Evolutionary conservation across 106 monocot genomes (phyloP).

Genomic region (Dactylorhiza incarnata): DNA sequence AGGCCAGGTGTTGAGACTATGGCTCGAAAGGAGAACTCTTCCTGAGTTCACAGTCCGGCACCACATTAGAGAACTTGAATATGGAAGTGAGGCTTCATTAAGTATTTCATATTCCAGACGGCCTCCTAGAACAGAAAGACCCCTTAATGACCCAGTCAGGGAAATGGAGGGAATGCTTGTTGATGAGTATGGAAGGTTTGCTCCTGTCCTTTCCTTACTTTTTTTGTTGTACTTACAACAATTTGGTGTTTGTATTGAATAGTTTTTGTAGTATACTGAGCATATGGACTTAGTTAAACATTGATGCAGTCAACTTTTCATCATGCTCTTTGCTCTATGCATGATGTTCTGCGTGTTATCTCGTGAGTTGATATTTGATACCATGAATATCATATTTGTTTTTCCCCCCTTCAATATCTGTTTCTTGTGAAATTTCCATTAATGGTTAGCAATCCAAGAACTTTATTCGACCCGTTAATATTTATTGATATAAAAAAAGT

Average conservation of each 20-base stretch:
- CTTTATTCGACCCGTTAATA: no score
- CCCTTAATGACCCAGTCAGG: slow-evolving; percentile 79
- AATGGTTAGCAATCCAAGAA: no score
- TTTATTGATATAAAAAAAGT: no score
- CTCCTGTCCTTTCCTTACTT: background rate
- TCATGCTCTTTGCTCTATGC: background rate
- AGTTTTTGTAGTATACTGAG: background rate
- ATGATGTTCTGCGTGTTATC: background rate
- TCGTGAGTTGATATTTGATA: background rate
- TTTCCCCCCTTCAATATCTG: no score
- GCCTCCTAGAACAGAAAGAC: slow-evolving; percentile 63
- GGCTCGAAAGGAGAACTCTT: slow-evolving; percentile 84
- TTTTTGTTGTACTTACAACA: background rate
- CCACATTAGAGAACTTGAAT: slow-evolving; percentile 80
- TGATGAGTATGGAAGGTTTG: slow-evolving; percentile 97
- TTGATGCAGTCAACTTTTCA: background rate
- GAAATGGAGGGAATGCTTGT: slow-evolving; percentile 99
- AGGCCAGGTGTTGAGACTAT: slow-evolving; percentile 79
- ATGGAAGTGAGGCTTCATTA: slow-evolving; percentile 46
- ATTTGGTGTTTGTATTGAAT: background rate
- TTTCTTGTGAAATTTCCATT: no score
- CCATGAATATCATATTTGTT: no score
- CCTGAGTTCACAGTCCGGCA: slow-evolving; percentile 61
- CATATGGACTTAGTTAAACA: background rate
- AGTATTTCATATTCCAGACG: slow-evolving; percentile 46